Conservation (phyloP, 805 yeast genomes). For the Spathaspora gorwiae region DNA sequence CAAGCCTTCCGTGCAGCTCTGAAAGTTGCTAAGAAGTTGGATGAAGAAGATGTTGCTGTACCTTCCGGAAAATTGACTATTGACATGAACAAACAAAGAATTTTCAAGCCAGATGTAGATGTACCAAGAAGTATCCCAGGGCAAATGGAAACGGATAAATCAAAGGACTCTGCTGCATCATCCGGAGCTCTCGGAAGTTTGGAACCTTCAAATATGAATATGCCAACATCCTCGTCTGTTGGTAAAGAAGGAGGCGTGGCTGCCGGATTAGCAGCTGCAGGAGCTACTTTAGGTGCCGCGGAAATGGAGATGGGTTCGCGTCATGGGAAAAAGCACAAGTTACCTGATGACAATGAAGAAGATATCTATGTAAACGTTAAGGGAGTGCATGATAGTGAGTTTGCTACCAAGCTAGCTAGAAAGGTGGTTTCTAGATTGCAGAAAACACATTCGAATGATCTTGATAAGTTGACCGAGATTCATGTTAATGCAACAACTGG, state of each 20-base stretch:
- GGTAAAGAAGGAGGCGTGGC: not conserved
- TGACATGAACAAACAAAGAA: constrained; percentile 29
- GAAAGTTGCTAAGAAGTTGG: constrained; percentile 25
- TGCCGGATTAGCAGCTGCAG: constrained; percentile 3
- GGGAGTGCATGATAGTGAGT: constrained; percentile 19
- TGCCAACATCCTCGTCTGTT: not conserved
- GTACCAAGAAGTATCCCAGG: not conserved
- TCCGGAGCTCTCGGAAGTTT: not conserved
- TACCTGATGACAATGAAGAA: not conserved
- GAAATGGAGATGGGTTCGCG: not conserved
- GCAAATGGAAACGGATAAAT: not conserved
- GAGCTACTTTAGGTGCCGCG: not conserved
- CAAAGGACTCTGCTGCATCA: not conserved
- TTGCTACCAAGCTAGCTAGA: constrained; percentile 25
- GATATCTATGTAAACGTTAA: constrained; percentile 28
- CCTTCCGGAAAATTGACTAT: constrained; percentile 29
- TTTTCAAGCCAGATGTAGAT: constrained; percentile 17
- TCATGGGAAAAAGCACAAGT: not conserved
- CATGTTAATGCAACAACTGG: constrained; percentile 28
- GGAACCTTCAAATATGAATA: too few relatives aligned
- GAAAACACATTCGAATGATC: constrained; percentile 17
- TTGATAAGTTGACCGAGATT: constrained; percentile 18
- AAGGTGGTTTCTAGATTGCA: constrained; percentile 20
- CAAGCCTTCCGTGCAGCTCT: constrained; percentile 29
- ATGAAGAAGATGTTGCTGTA: constrained; percentile 29